Evolutionary conservation across 139 green algal genomes (phyloP).

Genomic region (Mesotaenium endlicherianum): DNA sequence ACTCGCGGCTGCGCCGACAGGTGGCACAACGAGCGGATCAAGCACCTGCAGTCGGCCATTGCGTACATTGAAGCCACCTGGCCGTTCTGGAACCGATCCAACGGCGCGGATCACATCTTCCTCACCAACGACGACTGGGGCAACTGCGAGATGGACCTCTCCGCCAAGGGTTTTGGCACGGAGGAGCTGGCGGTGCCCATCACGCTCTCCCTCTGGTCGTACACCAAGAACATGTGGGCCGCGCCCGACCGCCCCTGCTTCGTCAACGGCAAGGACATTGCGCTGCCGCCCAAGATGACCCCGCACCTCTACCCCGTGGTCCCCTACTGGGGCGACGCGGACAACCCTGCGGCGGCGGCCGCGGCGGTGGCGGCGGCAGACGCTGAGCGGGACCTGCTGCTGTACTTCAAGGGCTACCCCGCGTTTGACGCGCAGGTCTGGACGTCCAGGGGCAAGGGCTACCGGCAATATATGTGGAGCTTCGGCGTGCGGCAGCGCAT

Average conservation of each 20-base stretch:
- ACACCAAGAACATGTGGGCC: not conserved
- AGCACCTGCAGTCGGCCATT: slow-evolving; percentile 3
- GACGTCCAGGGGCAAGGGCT: not conserved
- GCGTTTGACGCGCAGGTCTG: not conserved
- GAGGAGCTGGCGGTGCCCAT: not conserved
- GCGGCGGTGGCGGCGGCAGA: not conserved
- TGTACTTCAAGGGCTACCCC: slow-evolving; percentile 23
- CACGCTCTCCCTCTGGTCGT: slow-evolving; percentile 5
- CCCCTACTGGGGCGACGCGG: not conserved
- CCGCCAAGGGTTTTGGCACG: not conserved
- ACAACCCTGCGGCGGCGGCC: not conserved
- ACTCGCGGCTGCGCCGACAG: no score
- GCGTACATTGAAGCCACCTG: slow-evolving; percentile 58
- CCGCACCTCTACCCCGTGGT: not conserved
- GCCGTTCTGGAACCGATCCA: slow-evolving; percentile 64
- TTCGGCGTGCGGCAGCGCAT: slow-evolving; percentile 52
- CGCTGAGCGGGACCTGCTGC: not conserved
- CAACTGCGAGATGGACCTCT: not conserved
- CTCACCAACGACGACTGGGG: not conserved
- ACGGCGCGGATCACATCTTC: slow-evolving; percentile 45
- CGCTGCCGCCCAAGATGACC: slow-evolving; percentile 3
- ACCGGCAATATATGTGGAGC: slow-evolving; percentile 42
- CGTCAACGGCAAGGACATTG: slow-evolving; percentile 43
- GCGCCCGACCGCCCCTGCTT: slow-evolving; percentile 45
- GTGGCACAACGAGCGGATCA: not conserved